Evolutionary conservation across 257 asterid species (phyloP), one percentile per base, ranked within the genome.

Genomic region (Nyctanthes arbortristis): DNA sequence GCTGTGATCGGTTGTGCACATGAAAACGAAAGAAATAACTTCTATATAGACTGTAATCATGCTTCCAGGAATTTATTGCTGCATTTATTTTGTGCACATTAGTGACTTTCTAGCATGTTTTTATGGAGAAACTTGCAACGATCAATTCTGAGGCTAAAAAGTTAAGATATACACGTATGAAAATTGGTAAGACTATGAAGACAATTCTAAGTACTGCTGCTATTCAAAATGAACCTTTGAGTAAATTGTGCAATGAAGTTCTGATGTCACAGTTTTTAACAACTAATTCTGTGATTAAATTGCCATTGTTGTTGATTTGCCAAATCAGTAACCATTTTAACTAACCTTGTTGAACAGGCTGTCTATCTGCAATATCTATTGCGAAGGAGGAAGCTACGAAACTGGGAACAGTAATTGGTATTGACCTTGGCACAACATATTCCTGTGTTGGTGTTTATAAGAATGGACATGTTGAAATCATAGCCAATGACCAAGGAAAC

Each of bases 391-490:
- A 90, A 79, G 93, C 97, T 5, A 55, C 87, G 12, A 93, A 90
- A 62, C 61, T 87, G 67, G 98, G 98, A 79, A 90, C 97, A 0
- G 96, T 90, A 45, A 93, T 90, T 28, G 98, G 98, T 5, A 93
- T 93, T 30, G 98, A 92, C 63, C 94, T 92, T 64, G 98, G 98
- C 32, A 92, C 97, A 36, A 92, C 98, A 39, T 93, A 93, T 72
- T 93, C 98, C 0, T 90, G 98, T 80, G 98, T 93, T 69, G 98
- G 98, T 61, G 98, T 93, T 70, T 90, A 93, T 83, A 93, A 93
- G 67, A 90, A 88, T 78, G 98, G 97, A 22, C 95, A 93, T 35
- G 98, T 93, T 5, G 97, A 93, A 68, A 93, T 93, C 69, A 88
- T 93, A 57, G 98, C 97, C 3, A 93, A 93, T 36, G 98, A 93